Base-by-base conservation (phyloP, 2,329 filamentous ascomycete species). In the Tympanopsis confertula region DNA sequence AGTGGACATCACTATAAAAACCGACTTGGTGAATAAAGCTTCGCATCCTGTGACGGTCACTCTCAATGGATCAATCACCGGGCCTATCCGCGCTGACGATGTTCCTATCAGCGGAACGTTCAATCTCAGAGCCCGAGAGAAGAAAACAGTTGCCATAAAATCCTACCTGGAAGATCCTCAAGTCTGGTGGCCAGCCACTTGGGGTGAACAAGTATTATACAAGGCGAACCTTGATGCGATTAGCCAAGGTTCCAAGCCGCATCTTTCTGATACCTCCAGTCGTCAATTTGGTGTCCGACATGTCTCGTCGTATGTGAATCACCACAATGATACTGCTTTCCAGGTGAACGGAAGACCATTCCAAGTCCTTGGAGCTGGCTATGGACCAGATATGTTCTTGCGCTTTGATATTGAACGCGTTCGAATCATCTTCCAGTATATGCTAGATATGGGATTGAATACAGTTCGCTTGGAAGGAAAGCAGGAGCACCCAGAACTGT, bases 401-500 rank as follows among this genome's bases (percentile, higher is more conserved):
- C 69, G 74, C 4, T 80, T 71, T 55, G 63, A 74, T 40, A 37
- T 50, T 2, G 41, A 57, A 1, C 65, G 66, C 19, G 64, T 78
- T 20, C 55, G 53, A 13, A 49, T 55, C 0, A 68, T 77, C 30
- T 68, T 69, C 15, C 54, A 61, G 41, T 68, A 76, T 45, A 60
- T 70, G 41, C 58, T 79, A 0, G 71, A 77, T 44, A 68, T 80
- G 53, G 75, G 75, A 3, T 58, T 77, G 35, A 81, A 81, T 49
- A 77, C 74, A 0, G 58, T 81, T 17, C 69, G 76, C 2, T 62
- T 80, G 1, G 76, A 81, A 48, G 76, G 76, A 2, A 79, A 78
- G 43, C 69, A 75, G 48, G 76, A 80, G 45, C 75, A 80, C 5
- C 69, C 72, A 0, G 65, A 71, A 43, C 54, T 81, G 1, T 81